phyloP scores from a whole-genome alignment of 352 stramenopile species.

The Pythium volutum region DNA sequence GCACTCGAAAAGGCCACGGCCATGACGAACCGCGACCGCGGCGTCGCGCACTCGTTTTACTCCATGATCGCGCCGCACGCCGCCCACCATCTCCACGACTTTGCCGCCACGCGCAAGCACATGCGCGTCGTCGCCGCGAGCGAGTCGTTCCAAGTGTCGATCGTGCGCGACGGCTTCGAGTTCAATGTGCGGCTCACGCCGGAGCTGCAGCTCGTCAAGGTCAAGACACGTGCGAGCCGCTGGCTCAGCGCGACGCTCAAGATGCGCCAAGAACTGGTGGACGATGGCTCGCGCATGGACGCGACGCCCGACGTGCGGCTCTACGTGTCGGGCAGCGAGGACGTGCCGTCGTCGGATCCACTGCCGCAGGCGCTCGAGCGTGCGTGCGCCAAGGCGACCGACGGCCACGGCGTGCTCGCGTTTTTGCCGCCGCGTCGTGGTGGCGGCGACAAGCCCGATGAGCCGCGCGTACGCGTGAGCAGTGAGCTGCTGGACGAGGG shows the following conservation, averaged over 20 bases:
- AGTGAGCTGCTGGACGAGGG: conserved; percentile 41
- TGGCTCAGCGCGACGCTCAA: conserved; percentile 83
- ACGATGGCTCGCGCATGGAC: conserved; percentile 59
- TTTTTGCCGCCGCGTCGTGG: conserved; percentile 27
- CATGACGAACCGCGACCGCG: conserved; percentile 49
- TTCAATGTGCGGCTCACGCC: conserved; percentile 61
- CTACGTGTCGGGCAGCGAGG: conserved; percentile 71
- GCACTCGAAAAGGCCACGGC: conserved; percentile 38
- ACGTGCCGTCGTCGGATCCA: conserved; percentile 44
- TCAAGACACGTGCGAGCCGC: conserved; percentile 55
- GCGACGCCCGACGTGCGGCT: conserved; percentile 66
- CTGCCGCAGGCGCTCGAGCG: conserved; percentile 28
- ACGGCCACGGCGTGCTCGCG: conserved; percentile 54
- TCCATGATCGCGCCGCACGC: conserved; percentile 49
- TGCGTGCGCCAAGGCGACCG: conserved; percentile 13
- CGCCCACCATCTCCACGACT: conserved; percentile 35
- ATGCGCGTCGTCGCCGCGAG: conserved; percentile 37
- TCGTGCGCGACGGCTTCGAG: conserved; percentile 55
- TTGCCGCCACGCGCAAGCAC: conserved; percentile 34
- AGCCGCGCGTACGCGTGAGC: conserved; percentile 47
- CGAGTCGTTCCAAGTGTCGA: conserved; percentile 63
- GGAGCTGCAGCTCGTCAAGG: conserved; percentile 53
- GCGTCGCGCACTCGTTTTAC: conserved; percentile 77
- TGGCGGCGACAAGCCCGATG: too few species aligned
- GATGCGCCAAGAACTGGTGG: conserved; percentile 75